Evolutionary conservation across 768 basidiomycete species (phyloP).

Genomic region (Melanogaster broomeanus): DNA sequence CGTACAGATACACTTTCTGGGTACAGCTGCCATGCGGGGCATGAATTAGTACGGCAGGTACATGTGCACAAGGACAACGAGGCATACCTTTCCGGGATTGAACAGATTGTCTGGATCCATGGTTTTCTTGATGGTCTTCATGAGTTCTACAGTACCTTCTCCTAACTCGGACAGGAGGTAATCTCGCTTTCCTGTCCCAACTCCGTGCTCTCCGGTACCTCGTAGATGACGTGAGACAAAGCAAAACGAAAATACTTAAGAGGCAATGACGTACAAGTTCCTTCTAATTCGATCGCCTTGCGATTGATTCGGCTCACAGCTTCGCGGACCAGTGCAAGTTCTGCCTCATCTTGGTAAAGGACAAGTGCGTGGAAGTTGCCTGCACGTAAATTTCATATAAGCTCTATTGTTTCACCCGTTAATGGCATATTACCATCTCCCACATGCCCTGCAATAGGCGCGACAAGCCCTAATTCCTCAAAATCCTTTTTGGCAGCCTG

Average conservation of each 20-base stretch:
- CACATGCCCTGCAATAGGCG: constrained; percentile 46
- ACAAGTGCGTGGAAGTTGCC: constrained; percentile 47
- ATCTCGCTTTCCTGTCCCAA: constrained; percentile 48
- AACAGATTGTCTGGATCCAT: constrained; percentile 47
- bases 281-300: constrained; percentile 37
- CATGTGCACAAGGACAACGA: neutral
- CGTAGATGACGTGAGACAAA: neutral
- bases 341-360: constrained; percentile 37
- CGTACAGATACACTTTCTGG: constrained; percentile 3
- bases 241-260: neutral
- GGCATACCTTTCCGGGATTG: constrained; percentile 46
- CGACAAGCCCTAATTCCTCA: constrained; percentile 38
- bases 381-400: constrained; percentile 14
- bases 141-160: constrained; percentile 48
- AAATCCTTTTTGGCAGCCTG: constrained; percentile 49
- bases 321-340: constrained; percentile 32
- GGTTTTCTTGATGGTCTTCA: constrained; percentile 49
- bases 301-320: constrained; percentile 35
- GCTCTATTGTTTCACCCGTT: neutral
- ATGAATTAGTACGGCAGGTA: neutral
- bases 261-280: constrained; percentile 29
- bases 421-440: constrained; percentile 35
- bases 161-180: constrained; percentile 52
- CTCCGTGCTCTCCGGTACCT: constrained; percentile 47
- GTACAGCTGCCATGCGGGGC: constrained; percentile 6